Evolutionary conservation across 2,329 filamentous ascomycete genomes (phyloP), one percentile per base, ranked within the genome.

Genomic region (Paracoccidioides lutzii): DNA sequence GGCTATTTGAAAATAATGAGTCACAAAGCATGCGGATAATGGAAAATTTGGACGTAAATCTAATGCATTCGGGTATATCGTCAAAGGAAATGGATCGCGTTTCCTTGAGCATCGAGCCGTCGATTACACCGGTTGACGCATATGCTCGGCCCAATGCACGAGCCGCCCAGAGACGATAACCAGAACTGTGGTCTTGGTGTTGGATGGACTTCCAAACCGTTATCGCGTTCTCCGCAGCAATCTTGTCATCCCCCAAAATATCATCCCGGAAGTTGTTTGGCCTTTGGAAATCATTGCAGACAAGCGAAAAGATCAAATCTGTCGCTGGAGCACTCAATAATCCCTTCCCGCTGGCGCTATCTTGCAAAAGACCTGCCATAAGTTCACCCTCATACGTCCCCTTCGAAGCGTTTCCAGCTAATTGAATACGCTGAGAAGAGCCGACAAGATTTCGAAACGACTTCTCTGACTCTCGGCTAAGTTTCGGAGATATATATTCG

Each of bases 131-230:
- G 33, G 83, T 87, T 14, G 87, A 80, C 42, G 85, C 83, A 70
- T 90, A 97, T 0, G 88, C 84, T 66, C 89, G 81, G 6, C 94
- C 93, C 46, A 97, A 76, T 2, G 90, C 85, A 59, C 85, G 81
- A 3, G 88, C 90, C 46, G 88, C 87, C 94, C 94, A 98, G 0
- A 87, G 74, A 0, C 89, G 74, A 66, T 93, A 96, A 14, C 82
- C 79, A 32, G 80, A 73, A 55, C 83, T 86, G 14, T 85, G 75
- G 1, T 79, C 73, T 41, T 78, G 75, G n/a, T 80, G 76, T 57
- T 80, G 77, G 61, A 89, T 87, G 44, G 87, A 90, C 65, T 84
- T 83, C 84, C 86, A 93, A 0, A 96, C 77, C 15, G 83, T 80
- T 10, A 82, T 74, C 2, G 83, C 81, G 64, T 84, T 81, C 1